These are phyloP conservation scores for Eucalyptus dawsonii DNA, from an alignment of 345 rosid species.

Conservation along the genomic window DNA sequence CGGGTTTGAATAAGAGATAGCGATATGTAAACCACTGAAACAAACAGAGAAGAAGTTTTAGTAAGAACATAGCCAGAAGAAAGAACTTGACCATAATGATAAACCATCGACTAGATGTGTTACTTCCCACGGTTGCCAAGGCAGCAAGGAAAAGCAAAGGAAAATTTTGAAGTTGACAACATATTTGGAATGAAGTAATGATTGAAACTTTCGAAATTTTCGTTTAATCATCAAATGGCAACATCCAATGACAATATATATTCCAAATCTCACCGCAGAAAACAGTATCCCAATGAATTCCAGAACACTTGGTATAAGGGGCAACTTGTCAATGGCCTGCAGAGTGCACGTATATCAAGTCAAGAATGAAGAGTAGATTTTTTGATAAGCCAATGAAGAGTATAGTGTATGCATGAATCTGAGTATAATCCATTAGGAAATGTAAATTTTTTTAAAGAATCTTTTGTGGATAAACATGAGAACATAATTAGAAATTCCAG, in stretches of 20 bases:
- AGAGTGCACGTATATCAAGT: neutral
- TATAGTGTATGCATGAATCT: neutral
- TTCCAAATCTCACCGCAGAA: slow-evolving; percentile 41
- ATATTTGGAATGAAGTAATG: neutral
- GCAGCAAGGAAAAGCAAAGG: neutral
- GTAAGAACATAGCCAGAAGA: neutral
- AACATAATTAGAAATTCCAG: neutral
- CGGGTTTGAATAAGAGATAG: slow-evolving; percentile 86
- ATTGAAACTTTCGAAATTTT: neutral
- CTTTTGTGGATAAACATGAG: neutral
- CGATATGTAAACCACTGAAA: slow-evolving; percentile 89
- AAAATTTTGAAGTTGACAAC: neutral
- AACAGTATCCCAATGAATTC: slow-evolving; percentile 74
- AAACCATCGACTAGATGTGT: neutral
- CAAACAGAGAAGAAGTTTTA: neutral
- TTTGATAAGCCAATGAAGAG: neutral
- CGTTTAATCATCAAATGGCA: neutral
- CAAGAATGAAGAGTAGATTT: neutral
- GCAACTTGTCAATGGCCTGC: slow-evolving; percentile 74
- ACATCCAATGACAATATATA: neutral
- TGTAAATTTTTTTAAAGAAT: neutral
- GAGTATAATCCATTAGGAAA: neutral
- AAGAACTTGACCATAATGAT: neutral
- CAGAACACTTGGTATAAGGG: slow-evolving; percentile 45
- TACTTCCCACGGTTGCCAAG: neutral